These are phyloP conservation scores for Dillenia turbinata DNA, from an alignment of 164 flowering plant genomes.

Conservation along the genomic window DNA sequence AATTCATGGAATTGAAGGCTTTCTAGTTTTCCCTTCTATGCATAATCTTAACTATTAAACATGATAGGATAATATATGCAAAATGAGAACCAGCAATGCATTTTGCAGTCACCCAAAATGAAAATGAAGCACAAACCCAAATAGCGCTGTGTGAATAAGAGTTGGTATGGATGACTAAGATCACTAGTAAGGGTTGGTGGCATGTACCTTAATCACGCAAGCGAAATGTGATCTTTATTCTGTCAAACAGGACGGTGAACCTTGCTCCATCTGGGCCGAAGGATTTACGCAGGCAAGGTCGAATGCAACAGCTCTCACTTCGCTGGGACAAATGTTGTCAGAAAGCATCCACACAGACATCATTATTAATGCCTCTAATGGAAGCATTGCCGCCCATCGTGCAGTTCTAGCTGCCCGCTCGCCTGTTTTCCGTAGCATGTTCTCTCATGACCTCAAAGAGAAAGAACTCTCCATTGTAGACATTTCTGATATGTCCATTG, in stretches of 20 bases:
- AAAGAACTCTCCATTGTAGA: conserved; percentile 68
- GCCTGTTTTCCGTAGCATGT: conserved; percentile 92
- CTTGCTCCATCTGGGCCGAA: conserved; percentile 75
- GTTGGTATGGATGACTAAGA: too few relatives aligned
- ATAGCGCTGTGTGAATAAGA: too few relatives aligned
- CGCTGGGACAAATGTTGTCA: conserved; percentile 72
- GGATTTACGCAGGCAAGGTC: conserved; percentile 34
- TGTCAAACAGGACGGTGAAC: conserved; percentile 62
- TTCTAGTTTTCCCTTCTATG: too few relatives aligned
- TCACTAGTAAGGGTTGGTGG: too few relatives aligned
- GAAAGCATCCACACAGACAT: conserved; percentile 87
- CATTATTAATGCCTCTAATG: conserved; percentile 66
- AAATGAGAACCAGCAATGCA: too few relatives aligned
- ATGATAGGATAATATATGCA: too few relatives aligned
- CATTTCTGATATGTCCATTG: conserved; percentile 85
- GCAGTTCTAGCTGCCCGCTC: conserved; percentile 83
- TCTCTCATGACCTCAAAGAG: conserved; percentile 84
- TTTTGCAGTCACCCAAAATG: too few relatives aligned
- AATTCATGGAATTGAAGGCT: too few relatives aligned
- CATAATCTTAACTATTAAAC: too few relatives aligned
- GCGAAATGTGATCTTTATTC: too few relatives aligned
- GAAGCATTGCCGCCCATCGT: conserved; percentile 75
- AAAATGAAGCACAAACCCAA: too few relatives aligned
- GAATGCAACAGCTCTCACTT: conserved; percentile 42
- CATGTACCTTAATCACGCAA: too few relatives aligned